These are phyloP conservation scores for Fusarium graminum DNA, from an alignment of 2,329 filamentous ascomycete species.

Conservation along the genomic window DNA sequence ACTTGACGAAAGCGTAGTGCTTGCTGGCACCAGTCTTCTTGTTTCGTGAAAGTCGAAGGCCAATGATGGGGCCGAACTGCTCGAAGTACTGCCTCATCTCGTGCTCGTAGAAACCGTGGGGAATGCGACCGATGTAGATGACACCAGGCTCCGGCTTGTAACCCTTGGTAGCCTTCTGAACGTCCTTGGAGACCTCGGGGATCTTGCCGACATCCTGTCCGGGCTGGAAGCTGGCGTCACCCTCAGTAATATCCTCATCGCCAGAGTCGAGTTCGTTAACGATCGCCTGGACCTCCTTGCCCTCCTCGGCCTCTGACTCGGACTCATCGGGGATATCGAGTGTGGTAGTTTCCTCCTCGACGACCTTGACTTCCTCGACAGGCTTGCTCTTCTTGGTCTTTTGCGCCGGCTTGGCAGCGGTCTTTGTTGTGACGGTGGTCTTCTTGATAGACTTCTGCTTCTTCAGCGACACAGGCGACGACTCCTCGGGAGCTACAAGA, in stretches of 20 bases:
- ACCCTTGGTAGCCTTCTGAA: slow-evolving; percentile 59
- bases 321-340: slow-evolving; percentile 52
- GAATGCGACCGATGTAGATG: slow-evolving; percentile 90
- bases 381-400: slow-evolving; percentile 51
- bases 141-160: slow-evolving; percentile 75
- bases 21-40: slow-evolving; percentile 90
- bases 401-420: slow-evolving; percentile 53
- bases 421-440: slow-evolving; percentile 44
- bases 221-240: slow-evolving; percentile 57
- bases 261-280: slow-evolving; percentile 61
- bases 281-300: slow-evolving; percentile 59
- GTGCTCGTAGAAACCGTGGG: slow-evolving; percentile 95
- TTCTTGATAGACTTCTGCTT: slow-evolving; percentile 60
- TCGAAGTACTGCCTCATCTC: slow-evolving; percentile 94
- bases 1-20: slow-evolving; percentile 96
- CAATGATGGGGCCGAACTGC: slow-evolving; percentile 88
- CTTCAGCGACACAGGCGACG: slow-evolving; percentile 60
- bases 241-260: slow-evolving; percentile 58
- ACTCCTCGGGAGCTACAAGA: slow-evolving; percentile 58
- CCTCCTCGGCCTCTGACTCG: slow-evolving; percentile 57
- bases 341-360: slow-evolving; percentile 49
- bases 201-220: slow-evolving; percentile 66
- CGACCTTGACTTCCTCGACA: slow-evolving; percentile 47
- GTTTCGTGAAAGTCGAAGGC: slow-evolving; percentile 88
- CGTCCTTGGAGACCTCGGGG: slow-evolving; percentile 62